Percentiles rank a stretch among this genome's conserved stretches.
phyloP scores from a whole-genome alignment of 805 yeast species.

The Starmera pachycereana region DNA sequence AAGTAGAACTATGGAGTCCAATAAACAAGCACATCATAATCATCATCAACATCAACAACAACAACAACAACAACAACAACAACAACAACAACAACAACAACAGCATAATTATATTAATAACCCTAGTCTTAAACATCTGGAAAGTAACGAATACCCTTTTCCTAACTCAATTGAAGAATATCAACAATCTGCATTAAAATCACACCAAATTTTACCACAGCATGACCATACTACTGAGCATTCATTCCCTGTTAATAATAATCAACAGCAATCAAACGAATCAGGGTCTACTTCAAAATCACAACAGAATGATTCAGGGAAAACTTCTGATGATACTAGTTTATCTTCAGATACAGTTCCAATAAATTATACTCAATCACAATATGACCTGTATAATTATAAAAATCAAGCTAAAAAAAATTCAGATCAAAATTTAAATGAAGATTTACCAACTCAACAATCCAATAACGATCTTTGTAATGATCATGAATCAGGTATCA shows the following conservation, averaged over 20 bases:
- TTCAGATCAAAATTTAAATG: conserved; percentile 16
- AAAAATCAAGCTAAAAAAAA: conserved; percentile 5
- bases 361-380: conserved; percentile 4
- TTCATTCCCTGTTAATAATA: no score
- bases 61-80: no score
- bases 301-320: background rate
- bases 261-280: background rate
- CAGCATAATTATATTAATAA: no score
- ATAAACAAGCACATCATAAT: no score
- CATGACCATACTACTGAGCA: no score
- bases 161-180: no score
- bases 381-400: conserved; percentile 1
- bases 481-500: conserved; percentile 6
- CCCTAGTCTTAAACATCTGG: no score
- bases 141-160: no score
- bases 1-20: conserved; percentile 6
- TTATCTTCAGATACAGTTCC: background rate
- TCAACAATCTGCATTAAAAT: no score
- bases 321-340: background rate
- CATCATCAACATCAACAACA: no score
- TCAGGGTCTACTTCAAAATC: background rate
- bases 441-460: conserved; percentile 2
- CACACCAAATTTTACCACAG: no score
- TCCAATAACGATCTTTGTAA: background rate
- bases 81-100: no score